A percentile compares a stretch with the other conserved stretches of the same genome.
Conservation (phyloP, 225 moss, liverwort and hornwort species). For the Climacium dendroides region DNA sequence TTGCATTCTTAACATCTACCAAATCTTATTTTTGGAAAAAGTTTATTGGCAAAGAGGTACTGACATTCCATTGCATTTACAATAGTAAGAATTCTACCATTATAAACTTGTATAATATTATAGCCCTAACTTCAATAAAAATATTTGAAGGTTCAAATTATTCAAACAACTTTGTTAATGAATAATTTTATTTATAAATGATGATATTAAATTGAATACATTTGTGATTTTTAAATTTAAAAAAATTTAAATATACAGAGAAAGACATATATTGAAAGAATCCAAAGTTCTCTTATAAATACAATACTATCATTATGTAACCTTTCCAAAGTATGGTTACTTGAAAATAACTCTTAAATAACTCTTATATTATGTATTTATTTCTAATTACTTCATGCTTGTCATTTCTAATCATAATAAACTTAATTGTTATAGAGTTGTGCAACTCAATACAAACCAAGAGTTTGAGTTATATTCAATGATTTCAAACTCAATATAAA, state of each 20-base stretch:
- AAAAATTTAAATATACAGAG: no score
- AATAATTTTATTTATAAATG: neutral
- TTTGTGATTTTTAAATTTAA: no score
- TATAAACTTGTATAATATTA: neutral
- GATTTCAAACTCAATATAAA: neutral
- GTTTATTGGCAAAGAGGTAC: neutral
- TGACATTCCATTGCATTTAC: accelerated
- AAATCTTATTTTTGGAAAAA: neutral
- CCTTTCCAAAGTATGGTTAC: neutral
- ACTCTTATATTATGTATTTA: no score
- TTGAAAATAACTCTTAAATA: neutral
- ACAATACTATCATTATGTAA: neutral
- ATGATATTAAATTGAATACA: neutral
- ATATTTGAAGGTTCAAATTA: neutral
- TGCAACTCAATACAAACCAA: neutral
- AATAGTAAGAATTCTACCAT: neutral
- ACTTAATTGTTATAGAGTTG: no score
- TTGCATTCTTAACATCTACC: accelerated
- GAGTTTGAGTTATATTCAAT: accelerated
- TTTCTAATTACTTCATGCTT: neutral
- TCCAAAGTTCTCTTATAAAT: neutral
- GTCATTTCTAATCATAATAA: neutral
- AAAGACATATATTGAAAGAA: neutral
- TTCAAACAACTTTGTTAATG: neutral
- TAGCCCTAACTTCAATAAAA: neutral